Evolutionary conservation across 257 asterid genomes (phyloP).

Genomic region (Rehmannia glutinosa): DNA sequence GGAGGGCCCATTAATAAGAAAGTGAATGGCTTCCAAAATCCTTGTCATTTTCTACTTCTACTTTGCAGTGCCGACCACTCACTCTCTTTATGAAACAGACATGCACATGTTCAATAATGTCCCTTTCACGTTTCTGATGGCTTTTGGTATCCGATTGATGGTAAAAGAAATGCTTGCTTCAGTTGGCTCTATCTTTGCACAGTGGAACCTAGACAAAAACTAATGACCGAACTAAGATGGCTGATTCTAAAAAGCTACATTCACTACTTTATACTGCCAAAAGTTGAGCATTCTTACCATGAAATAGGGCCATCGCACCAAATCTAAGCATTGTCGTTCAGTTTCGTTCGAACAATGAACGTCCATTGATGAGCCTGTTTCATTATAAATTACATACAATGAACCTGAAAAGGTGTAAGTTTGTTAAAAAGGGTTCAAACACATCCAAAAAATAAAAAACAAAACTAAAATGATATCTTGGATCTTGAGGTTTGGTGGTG

Average conservation of each 20-base stretch:
- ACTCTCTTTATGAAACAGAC: background rate
- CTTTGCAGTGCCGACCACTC: slow-evolving; percentile 3
- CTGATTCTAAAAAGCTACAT: background rate
- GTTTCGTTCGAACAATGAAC: too few species aligned
- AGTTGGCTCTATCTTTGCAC: background rate
- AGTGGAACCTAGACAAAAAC: background rate
- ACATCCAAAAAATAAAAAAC: too few species aligned
- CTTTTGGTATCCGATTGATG: background rate
- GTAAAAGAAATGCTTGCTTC: background rate
- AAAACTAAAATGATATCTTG: too few species aligned
- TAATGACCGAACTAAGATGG: background rate
- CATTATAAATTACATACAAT: too few species aligned
- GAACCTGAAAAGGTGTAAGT: too few species aligned
- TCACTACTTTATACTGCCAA: background rate
- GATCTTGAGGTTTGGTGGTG: too few species aligned
- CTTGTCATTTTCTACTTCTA: slow-evolving; percentile 11
- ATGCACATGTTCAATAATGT: background rate
- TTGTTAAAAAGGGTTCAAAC: too few species aligned
- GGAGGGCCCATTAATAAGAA: background rate
- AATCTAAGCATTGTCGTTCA: too few species aligned
- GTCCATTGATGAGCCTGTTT: too few species aligned
- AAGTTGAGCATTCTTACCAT: background rate
- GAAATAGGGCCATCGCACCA: too few species aligned
- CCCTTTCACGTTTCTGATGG: slow-evolving; percentile 9
- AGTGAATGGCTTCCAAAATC: background rate